Evolutionary conservation across 805 yeast genomes (phyloP).

Genomic region (Scheffersomyces spartinae): DNA sequence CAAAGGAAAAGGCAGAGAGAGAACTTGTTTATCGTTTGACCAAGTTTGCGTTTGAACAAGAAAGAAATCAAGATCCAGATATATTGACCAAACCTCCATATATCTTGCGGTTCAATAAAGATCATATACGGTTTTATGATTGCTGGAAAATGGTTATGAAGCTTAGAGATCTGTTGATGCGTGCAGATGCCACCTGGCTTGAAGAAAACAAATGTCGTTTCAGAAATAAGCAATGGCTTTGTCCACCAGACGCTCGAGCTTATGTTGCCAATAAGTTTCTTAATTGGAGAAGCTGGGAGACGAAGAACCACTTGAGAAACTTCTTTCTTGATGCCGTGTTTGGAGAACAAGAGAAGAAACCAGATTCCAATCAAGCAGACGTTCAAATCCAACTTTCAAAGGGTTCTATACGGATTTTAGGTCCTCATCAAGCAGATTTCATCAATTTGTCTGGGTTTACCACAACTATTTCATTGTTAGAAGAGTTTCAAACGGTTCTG

Average conservation of each 20-base stretch:
- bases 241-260: conserved; percentile 41
- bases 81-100: conserved; percentile 86
- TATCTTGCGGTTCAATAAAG: conserved; percentile 55
- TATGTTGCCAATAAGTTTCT: conserved; percentile 50
- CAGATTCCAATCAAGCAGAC: too few species aligned
- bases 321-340: conserved; percentile 3
- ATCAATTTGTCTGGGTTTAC: too few species aligned
- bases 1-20: too few species aligned
- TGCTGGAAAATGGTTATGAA: conserved; percentile 83
- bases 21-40: too few species aligned
- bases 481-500: too few species aligned
- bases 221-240: conserved; percentile 21
- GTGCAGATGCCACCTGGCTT: conserved; percentile 46
- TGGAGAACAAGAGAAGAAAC: conserved; percentile 1
- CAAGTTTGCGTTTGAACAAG: too few species aligned
- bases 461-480: too few species aligned
- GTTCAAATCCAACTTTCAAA: too few species aligned
- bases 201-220: conserved; percentile 17
- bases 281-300: conserved; percentile 93
- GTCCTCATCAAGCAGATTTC: too few species aligned
- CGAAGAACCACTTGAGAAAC: too few species aligned
- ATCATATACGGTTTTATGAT: conserved; percentile 69
- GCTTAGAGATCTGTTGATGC: conserved; percentile 58
- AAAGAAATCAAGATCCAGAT: conserved; percentile 73
- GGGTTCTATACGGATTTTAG: too few species aligned